Evolutionary conservation across 306 rosid species (phyloP).

Genomic region (Oemleria cerasiformis): DNA sequence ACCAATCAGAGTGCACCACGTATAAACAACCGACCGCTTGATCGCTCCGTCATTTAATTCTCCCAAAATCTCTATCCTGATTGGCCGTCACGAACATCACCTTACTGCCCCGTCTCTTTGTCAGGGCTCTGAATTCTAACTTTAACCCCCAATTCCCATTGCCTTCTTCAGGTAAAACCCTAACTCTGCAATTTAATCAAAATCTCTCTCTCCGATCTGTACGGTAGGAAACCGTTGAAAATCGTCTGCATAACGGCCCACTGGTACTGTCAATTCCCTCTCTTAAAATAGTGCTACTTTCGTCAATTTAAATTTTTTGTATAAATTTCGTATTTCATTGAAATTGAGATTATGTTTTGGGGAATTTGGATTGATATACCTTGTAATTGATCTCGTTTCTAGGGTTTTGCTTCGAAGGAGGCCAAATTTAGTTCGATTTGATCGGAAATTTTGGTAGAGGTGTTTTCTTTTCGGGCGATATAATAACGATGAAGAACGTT

Average conservation of each 20-base stretch:
- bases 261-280: conserved; percentile 29
- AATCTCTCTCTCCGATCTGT: conserved; percentile 52
- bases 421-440: conserved; percentile 30
- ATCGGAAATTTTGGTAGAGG: conserved; percentile 30
- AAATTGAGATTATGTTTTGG: neutral
- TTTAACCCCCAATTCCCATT: conserved; percentile 1
- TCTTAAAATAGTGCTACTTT: neutral
- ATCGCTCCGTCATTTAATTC: neutral
- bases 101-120: conserved; percentile 2
- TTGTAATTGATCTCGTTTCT: conserved; percentile 17
- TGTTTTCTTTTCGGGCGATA: conserved; percentile 7
- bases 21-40: neutral
- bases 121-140: neutral
- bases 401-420: conserved; percentile 48
- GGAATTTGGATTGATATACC: neutral
- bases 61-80: neutral
- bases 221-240: conserved; percentile 26
- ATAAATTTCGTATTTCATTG: neutral
- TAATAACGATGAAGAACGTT: conserved; percentile 59
- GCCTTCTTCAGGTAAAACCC: conserved; percentile 52
- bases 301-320: neutral
- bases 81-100: conserved; percentile 25
- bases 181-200: conserved; percentile 37
- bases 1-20: conserved; percentile 29
- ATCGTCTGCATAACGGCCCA: conserved; percentile 28